phyloP scores from a whole-genome alignment of 192 early-diverging fungal genomes.

The Pecoramyces ruminantium region DNA sequence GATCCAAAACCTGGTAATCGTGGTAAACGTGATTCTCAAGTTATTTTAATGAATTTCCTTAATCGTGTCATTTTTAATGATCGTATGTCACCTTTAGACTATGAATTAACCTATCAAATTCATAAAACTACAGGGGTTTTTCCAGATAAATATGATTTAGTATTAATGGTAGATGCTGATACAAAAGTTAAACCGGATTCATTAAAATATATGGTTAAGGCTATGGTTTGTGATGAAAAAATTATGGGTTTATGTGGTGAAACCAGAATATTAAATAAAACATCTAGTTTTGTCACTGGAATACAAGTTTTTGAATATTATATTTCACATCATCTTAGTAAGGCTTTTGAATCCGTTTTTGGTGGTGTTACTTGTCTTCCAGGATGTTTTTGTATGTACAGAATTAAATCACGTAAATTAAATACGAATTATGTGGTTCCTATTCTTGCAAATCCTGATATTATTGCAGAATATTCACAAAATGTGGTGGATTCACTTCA shows the following conservation, averaged over 20 bases:
- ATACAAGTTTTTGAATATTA: constrained; percentile 98
- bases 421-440: constrained; percentile 54
- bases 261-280: constrained; percentile 88
- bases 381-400: constrained; percentile 91
- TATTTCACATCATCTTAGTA: constrained; percentile 87
- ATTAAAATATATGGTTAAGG: constrained; percentile 55
- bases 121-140: constrained; percentile 62
- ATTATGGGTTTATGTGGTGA: constrained; percentile 95
- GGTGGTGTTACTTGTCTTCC: constrained; percentile 96
- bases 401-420: constrained; percentile 50
- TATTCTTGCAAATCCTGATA: constrained; percentile 65
- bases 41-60: constrained; percentile 57
- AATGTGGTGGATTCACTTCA: constrained; percentile 47
- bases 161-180: constrained; percentile 74
- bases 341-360: constrained; percentile 90
- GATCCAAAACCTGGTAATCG: constrained; percentile 79
- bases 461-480: constrained; percentile 10
- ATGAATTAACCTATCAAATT: constrained; percentile 70
- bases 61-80: constrained; percentile 73
- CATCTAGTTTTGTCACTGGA: constrained; percentile 60
- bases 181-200: constrained; percentile 52
- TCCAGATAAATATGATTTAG: constrained; percentile 52
- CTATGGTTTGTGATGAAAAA: constrained; percentile 64
- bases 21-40: constrained; percentile 86
- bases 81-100: constrained; percentile 74